Base-by-base conservation (phyloP, 179 eudicot species). In the Heliamphora pulchella region DNA sequence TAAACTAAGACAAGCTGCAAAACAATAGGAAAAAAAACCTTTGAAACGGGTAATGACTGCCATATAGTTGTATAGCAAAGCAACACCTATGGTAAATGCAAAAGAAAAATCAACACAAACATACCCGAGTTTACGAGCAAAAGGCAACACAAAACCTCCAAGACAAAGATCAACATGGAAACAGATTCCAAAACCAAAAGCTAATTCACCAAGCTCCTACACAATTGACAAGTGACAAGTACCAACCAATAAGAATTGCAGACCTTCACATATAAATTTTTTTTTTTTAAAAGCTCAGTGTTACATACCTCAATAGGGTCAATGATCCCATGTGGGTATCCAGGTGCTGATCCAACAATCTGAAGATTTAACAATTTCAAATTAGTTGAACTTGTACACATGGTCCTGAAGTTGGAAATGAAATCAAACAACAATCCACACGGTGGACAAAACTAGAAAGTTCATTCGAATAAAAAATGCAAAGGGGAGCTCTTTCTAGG, bases 311-410 rank as follows among this genome's bases (percentile, higher is more conserved):
- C 90, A 62, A 94, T 91, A 14, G 98, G 97, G 85, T 94, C 98
- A 70, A 94, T 86, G 75, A 94, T 90, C 82, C 98, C 98, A 86
- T 94, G 98, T 57, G 98, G 98, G 84, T 76, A 94, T 53, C 98
- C 98, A 82, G 98, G 98, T 55, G 97, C 91, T 53, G 98, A 94
- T 85, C 97, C 98, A 88, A 91, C 91, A 87, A 94, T 90, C 98
- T 87, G 65, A 75, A 68, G 61, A 80, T 78, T 78, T 15, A 44
- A 39, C 63, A 78, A 67, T 47, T 78, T 78, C 48, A 39, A 41
- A 31, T 53, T 67, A 65, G 46, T 64, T 77, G 20, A 77, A 64
- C 72, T 63, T 22, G 7, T 39, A 44, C 17, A 66, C 70, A 64
- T 18, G 22, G 63, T 50, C 43, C 17, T 11, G 9, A 22, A 47